These are phyloP conservation scores for Letharia lupina DNA, from an alignment of 495 filamentous ascomycete species.

Conservation along the genomic window DNA sequence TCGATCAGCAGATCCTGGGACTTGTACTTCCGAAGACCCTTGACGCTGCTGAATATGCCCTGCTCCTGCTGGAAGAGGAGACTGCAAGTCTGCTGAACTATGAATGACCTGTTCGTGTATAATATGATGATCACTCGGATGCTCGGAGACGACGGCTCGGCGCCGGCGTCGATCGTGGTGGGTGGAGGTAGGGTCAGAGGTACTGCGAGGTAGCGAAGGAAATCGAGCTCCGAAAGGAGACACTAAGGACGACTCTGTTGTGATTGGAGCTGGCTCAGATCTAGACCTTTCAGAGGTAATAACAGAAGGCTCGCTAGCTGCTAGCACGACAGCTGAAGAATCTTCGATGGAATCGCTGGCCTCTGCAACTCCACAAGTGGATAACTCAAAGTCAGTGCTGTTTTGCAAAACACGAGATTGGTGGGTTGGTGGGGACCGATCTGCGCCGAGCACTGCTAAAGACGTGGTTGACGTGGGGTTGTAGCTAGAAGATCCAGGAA, in stretches of 20 bases:
- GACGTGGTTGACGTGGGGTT: slow-evolving; percentile 10
- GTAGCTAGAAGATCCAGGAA: slow-evolving; percentile 21
- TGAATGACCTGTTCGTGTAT: background rate
- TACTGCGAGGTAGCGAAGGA: slow-evolving; percentile 8
- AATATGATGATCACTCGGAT: background rate
- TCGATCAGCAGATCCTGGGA: background rate
- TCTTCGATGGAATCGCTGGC: slow-evolving; percentile 1
- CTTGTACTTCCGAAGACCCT: slow-evolving; percentile 6
- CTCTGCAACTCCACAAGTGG: background rate
- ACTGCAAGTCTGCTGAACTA: background rate
- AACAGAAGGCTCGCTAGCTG: slow-evolving; percentile 4
- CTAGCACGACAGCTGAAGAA: slow-evolving; percentile 3
- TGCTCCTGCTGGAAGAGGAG: background rate
- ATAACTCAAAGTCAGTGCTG: background rate
- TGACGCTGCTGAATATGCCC: background rate
- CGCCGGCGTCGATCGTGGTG: background rate
- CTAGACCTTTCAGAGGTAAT: background rate
- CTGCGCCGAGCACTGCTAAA: background rate
- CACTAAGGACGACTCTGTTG: background rate
- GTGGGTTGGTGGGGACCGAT: background rate
- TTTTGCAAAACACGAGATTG: background rate
- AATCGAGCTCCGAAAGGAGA: background rate
- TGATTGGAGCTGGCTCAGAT: slow-evolving; percentile 5
- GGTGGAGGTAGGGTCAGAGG: slow-evolving; percentile 2
- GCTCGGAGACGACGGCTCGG: background rate